phyloP scores from a whole-genome alignment of 306 rosid species.

The Cucurbita pepo region DNA sequence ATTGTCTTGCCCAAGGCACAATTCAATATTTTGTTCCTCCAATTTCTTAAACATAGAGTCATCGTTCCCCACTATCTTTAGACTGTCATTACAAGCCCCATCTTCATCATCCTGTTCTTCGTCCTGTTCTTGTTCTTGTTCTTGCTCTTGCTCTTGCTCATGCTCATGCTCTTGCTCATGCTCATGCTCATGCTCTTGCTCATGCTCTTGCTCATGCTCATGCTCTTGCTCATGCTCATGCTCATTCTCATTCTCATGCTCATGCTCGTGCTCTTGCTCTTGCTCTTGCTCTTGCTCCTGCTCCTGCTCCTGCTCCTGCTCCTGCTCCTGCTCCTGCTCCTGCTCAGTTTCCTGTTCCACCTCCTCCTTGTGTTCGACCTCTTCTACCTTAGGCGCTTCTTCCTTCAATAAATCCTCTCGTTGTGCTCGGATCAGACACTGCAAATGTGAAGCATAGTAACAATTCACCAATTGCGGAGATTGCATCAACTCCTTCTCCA shows the following conservation, averaged over 20 bases:
- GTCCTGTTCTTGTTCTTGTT: conserved; percentile 8
- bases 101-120: conserved; percentile 28
- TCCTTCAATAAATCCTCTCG: conserved; percentile 21
- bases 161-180: background rate
- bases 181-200: conserved; percentile 7
- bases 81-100: conserved; percentile 21
- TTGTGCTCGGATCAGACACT: conserved; percentile 48
- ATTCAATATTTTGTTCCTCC: conserved; percentile 40
- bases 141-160: conserved; percentile 2
- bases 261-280: background rate
- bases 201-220: background rate
- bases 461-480: conserved; percentile 31
- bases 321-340: conserved; percentile 7
- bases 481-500: conserved; percentile 56
- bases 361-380: conserved; percentile 11
- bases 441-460: conserved; percentile 85
- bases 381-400: conserved; percentile 19
- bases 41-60: conserved; percentile 20
- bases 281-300: background rate
- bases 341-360: background rate
- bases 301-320: conserved; percentile 4
- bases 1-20: conserved; percentile 45
- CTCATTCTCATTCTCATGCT: background rate
- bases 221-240: conserved; percentile 3
- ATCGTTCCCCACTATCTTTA: conserved; percentile 23